Evolutionary conservation across 2,329 filamentous ascomycete species (phyloP).

Genomic region (Microcyclospora tardicrescens): DNA sequence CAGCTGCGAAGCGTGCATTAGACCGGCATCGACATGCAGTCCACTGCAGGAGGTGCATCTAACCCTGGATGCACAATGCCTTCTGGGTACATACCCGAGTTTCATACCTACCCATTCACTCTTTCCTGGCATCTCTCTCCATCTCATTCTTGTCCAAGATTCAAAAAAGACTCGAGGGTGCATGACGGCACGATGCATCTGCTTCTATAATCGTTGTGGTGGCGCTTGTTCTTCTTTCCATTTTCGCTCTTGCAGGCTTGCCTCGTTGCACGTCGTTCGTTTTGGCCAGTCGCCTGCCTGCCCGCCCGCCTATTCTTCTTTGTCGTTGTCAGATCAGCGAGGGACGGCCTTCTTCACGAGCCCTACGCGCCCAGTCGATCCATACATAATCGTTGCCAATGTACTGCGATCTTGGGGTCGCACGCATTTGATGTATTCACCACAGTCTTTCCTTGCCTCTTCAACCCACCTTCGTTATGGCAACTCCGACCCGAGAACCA

Average conservation of each 20-base stretch:
- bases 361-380: constrained; percentile 13
- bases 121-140: too few species aligned
- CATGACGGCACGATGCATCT: too few species aligned
- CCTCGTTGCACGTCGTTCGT: constrained; percentile 13
- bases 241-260: constrained; percentile 12
- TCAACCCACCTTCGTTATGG: constrained; percentile 24
- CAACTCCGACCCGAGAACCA: constrained; percentile 27
- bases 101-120: too few species aligned
- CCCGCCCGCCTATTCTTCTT: constrained; percentile 9
- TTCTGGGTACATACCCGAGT: too few species aligned
- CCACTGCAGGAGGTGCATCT: too few species aligned
- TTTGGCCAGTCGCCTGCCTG: too few species aligned
- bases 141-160: too few species aligned
- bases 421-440: constrained; percentile 17
- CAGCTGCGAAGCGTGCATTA: too few species aligned
- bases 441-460: constrained; percentile 16
- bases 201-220: too few species aligned
- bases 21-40: too few species aligned
- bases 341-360: constrained; percentile 8
- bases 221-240: constrained; percentile 5
- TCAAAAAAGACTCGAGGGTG: too few species aligned
- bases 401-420: constrained; percentile 14
- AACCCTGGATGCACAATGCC: too few species aligned
- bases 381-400: constrained; percentile 8
- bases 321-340: constrained; percentile 14